Evolutionary conservation across 2,329 filamentous ascomycete genomes (phyloP), one percentile per base, ranked within the genome.

Genomic region (Ascochyta rabiei): DNA sequence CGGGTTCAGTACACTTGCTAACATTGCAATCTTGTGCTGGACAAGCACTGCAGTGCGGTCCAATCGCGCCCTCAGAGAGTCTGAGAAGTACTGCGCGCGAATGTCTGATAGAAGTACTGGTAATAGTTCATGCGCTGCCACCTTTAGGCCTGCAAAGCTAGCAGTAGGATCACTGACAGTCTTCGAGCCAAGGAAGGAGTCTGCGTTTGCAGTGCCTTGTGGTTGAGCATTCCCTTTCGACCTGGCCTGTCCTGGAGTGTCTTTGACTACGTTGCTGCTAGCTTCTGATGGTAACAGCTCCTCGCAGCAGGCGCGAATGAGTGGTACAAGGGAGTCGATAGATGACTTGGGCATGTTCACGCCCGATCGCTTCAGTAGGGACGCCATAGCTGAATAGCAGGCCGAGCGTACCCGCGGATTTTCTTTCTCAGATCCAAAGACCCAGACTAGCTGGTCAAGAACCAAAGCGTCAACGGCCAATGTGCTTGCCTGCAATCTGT

Each of bases 1-100:
- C 0, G 91, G 90, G 73, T 95, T 91, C 55, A 97, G 79, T 12
- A 96, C 86, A 71, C 91, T 93, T 6, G 91, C 86, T 10, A 95
- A 69, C 83, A 97, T 90, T 37, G 89, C 88, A 28, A 87, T 80
- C 68, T 86, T 87, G 71, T 88, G 82, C 55, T 82, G 81, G 5
- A 81, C 84, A 19, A 96, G 77, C 51, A 96, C 88, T 18, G 91
- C 89, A 2, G 90, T 90, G 60, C 90, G 89, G 68, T 97, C 91
- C 59, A 96, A 81, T 43, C 91, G 85, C 10, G 87, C 84, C 47
- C 93, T 87, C 18, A 91, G 71, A 2, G 89, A 84, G 8, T 88
- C 84, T n/a, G 89, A 84, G 33, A 96, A 76, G 68, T 86, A 81
- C 44, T 85, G 80, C 51, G 89, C 84, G 1, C 88, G 86, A 3